A percentile compares a stretch with the other conserved stretches of the same genome.
Evolutionary conservation across 768 basidiomycete species (phyloP).

Genomic region (Daedaleopsis nitida): DNA sequence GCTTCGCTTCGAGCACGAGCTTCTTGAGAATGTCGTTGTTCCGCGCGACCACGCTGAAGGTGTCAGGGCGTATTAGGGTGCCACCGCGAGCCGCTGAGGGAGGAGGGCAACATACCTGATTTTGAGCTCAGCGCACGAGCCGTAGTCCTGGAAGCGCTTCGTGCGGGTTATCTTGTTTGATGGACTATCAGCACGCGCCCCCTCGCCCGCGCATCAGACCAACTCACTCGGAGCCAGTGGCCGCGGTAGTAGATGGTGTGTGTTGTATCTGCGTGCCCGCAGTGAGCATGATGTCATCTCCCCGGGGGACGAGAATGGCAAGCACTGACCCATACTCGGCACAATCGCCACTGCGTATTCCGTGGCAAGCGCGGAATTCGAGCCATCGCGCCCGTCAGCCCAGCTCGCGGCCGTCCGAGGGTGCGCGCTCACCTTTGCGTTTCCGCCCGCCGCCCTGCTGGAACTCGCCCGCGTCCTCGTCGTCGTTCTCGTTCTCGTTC

Average conservation of each 20-base stretch:
- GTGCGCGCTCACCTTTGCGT: slow-evolving; percentile 46
- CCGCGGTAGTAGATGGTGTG: slow-evolving; percentile 90
- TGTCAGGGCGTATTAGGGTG: slow-evolving; percentile 12
- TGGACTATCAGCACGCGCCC: slow-evolving; percentile 19
- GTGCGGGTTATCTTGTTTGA: slow-evolving; percentile 73
- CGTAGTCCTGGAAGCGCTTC: slow-evolving; percentile 74
- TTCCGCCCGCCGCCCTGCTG: slow-evolving; percentile 71
- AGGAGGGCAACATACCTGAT: slow-evolving; percentile 57
- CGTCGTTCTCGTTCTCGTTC: slow-evolving; percentile 46
- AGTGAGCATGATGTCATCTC: slow-evolving; percentile 21
- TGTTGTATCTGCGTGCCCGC: slow-evolving; percentile 61
- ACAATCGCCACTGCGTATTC: slow-evolving; percentile 65
- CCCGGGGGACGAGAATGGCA: slow-evolving; percentile 5
- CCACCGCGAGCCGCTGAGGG: slow-evolving; percentile 18
- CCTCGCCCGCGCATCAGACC: slow-evolving; percentile 8
- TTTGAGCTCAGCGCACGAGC: slow-evolving; percentile 73
- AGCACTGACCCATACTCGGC: slow-evolving; percentile 72
- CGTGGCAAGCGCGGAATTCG: background rate
- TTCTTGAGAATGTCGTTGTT: slow-evolving; percentile 88
- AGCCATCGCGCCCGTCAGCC: background rate
- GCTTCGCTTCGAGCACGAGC: slow-evolving; percentile 84
- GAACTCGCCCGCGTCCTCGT: slow-evolving; percentile 41
- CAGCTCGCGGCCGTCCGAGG: no score
- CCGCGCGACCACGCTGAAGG: slow-evolving; percentile 76
- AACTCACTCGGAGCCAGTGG: slow-evolving; percentile 79